Evolutionary conservation across 495 filamentous ascomycete genomes (phyloP).

Genomic region (Durotheca rogersii): DNA sequence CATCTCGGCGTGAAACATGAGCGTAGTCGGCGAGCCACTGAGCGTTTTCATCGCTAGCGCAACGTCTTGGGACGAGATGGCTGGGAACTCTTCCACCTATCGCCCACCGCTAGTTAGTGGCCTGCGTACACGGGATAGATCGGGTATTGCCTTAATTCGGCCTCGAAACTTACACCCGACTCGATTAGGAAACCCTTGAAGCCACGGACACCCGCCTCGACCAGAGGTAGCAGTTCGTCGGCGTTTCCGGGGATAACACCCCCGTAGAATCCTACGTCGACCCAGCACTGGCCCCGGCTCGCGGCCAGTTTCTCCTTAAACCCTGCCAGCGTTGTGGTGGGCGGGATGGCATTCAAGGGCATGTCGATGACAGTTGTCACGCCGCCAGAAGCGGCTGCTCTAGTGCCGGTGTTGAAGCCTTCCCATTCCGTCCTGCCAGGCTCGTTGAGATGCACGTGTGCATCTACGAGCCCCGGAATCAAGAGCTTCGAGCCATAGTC

Average conservation of each 20-base stretch:
- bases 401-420: slow-evolving; percentile 90
- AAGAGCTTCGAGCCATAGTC: slow-evolving; percentile 87
- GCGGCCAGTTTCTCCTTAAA: slow-evolving; percentile 84
- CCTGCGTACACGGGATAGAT: not conserved
- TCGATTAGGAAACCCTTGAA: slow-evolving; percentile 99
- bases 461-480: slow-evolving; percentile 91
- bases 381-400: slow-evolving; percentile 91
- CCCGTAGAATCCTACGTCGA: slow-evolving; percentile 97
- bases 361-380: slow-evolving; percentile 99
- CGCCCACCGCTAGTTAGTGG: slow-evolving; percentile 1
- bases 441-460: slow-evolving; percentile 97
- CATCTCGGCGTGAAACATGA: slow-evolving; percentile 99
- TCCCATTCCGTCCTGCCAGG: slow-evolving; percentile 98
- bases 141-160: not conserved
- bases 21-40: slow-evolving; percentile 71
- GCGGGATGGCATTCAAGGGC: slow-evolving; percentile 96
- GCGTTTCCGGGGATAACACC: slow-evolving; percentile 92
- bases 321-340: slow-evolving; percentile 83
- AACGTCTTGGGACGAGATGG: slow-evolving; percentile 78
- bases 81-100: slow-evolving; percentile 93
- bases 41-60: slow-evolving; percentile 75
- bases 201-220: slow-evolving; percentile 82
- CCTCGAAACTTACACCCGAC: slow-evolving; percentile 81
- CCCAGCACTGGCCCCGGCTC: slow-evolving; percentile 90
- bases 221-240: slow-evolving; percentile 73